These are phyloP conservation scores for Echium plantagineum DNA, from an alignment of 257 asterid species.

Conservation along the genomic window DNA sequence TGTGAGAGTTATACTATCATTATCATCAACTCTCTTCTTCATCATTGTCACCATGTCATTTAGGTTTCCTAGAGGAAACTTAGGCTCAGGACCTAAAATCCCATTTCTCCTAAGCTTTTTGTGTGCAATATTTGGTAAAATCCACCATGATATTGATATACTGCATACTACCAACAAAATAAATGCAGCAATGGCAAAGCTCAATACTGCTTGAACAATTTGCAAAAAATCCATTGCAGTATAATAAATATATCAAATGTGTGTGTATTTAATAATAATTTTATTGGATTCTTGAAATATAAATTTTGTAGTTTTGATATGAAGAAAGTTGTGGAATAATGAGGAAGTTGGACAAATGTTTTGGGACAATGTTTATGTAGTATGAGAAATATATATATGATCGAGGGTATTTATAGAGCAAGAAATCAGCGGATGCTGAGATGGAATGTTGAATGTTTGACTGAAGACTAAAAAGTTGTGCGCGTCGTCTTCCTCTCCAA, in stretches of 20 bases:
- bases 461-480: not conserved
- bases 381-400: too few relatives aligned
- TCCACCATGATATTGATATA: constrained; percentile 38
- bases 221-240: constrained; percentile 18
- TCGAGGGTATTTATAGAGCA: constrained; percentile 17
- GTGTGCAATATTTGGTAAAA: constrained; percentile 37
- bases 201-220: not conserved
- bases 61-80: constrained; percentile 73
- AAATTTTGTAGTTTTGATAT: not conserved
- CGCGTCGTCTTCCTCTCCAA: not conserved
- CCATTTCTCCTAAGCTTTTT: constrained; percentile 54
- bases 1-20: not conserved
- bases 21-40: not conserved
- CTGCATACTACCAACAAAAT: constrained; percentile 20
- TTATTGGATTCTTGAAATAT: not conserved
- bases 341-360: not conserved
- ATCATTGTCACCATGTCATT: constrained; percentile 45
- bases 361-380: too few relatives aligned
- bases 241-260: too few relatives aligned
- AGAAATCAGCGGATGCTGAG: not conserved
- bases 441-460: constrained; percentile 9
- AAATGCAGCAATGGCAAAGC: constrained; percentile 13
- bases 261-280: not conserved
- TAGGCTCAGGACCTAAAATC: constrained; percentile 70
- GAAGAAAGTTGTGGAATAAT: not conserved